phyloP scores from a whole-genome alignment of 2,329 filamentous ascomycete species.

The Sphaerulina populicola region DNA sequence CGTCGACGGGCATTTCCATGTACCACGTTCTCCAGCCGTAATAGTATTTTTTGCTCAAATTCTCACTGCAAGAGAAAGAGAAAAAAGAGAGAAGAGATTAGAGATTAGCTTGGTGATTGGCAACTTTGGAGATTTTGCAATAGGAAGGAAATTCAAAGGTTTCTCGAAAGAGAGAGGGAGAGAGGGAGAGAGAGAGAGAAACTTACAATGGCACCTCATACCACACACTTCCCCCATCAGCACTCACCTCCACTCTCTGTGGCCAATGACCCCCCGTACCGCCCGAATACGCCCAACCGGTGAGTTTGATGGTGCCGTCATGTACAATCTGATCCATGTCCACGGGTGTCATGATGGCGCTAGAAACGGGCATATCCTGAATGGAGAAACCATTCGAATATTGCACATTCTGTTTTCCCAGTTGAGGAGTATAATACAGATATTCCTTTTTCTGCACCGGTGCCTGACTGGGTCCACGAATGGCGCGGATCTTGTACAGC shows the following conservation, averaged over 20 bases:
- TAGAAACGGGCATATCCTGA: constrained; percentile 63
- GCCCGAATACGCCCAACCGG: constrained; percentile 41
- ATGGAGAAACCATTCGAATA: constrained; percentile 51
- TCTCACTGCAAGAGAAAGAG: constrained; percentile 32
- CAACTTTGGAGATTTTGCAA: too few species aligned
- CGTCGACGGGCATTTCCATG: constrained; percentile 51
- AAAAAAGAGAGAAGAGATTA: too few species aligned
- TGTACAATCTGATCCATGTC: constrained; percentile 55
- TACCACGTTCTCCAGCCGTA: constrained; percentile 60
- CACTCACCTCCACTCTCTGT: constrained; percentile 55
- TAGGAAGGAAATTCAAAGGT: too few species aligned
- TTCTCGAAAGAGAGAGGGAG: too few species aligned
- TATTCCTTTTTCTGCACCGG: constrained; percentile 60
- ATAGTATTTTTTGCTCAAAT: constrained; percentile 54
- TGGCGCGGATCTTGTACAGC: constrained; percentile 56
- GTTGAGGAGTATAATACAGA: constrained; percentile 59
- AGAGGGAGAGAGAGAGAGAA: too few species aligned
- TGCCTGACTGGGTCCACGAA: constrained; percentile 47
- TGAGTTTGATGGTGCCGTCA: constrained; percentile 49
- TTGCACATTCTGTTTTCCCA: constrained; percentile 58
- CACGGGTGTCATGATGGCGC: constrained; percentile 57
- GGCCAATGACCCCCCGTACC: constrained; percentile 39
- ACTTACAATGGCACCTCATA: constrained; percentile 48
- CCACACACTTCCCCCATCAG: constrained; percentile 57
- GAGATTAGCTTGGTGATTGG: too few species aligned